phyloP scores from a whole-genome alignment of 2,329 filamentous ascomycete genomes.

The Xylaria sp. region DNA sequence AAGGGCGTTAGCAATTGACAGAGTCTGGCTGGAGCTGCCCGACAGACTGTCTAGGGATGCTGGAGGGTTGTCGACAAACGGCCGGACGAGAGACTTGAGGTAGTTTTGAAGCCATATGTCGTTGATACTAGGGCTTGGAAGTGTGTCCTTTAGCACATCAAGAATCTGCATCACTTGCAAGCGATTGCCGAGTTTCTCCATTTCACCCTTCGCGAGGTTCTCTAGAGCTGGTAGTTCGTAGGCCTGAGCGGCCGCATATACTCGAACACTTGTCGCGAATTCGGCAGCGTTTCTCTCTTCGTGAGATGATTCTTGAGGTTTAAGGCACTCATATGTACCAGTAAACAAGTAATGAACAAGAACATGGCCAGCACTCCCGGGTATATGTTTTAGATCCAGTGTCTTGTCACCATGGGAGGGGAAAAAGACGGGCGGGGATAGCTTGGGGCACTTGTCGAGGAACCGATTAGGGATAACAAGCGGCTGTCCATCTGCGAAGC shows the following conservation, averaged over 20 bases:
- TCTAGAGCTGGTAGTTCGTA: conserved; percentile 24
- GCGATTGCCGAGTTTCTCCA: conserved; percentile 25
- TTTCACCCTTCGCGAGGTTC: conserved; percentile 25
- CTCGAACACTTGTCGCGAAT: conserved; percentile 26
- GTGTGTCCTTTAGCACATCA: conserved; percentile 17
- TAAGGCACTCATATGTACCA: conserved; percentile 30
- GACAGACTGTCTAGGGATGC: not conserved
- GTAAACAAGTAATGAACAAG: conserved; percentile 33
- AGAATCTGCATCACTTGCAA: conserved; percentile 23
- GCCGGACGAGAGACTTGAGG: conserved; percentile 23
- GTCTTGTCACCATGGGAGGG: not conserved
- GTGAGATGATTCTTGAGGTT: conserved; percentile 20
- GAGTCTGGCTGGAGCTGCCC: not conserved
- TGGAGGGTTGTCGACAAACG: conserved; percentile 15
- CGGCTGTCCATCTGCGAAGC: conserved; percentile 14
- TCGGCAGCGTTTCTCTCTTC: conserved; percentile 22
- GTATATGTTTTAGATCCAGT: conserved; percentile 26
- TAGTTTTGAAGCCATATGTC: conserved; percentile 30
- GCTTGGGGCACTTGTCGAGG: conserved; percentile 11
- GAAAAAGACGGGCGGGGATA: no score
- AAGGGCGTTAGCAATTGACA: conserved; percentile 13
- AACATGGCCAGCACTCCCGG: conserved; percentile 25
- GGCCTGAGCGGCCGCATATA: conserved; percentile 23
- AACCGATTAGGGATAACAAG: conserved; percentile 1
- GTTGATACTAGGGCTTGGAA: conserved; percentile 5